These are phyloP conservation scores for Saccharomycopsis schoenii DNA, from an alignment of 805 yeast species.

Conservation along the genomic window DNA sequence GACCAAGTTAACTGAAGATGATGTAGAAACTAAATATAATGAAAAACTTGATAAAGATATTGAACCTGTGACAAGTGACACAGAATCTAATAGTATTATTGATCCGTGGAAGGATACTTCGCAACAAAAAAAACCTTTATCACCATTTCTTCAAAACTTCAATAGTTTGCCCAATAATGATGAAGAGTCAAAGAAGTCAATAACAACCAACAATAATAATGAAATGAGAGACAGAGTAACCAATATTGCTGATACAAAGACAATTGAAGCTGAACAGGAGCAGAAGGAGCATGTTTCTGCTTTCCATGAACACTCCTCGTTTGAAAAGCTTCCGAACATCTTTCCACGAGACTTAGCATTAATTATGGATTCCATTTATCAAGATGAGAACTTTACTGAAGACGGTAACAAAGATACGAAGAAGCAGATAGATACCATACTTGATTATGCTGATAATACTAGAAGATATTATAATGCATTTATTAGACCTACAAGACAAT, in stretches of 20 bases:
- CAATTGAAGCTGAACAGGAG: background rate
- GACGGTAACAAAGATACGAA: background rate
- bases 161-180: background rate
- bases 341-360: background rate
- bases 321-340: background rate
- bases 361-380: background rate
- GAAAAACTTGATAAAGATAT: background rate
- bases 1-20: background rate
- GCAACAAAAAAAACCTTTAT: background rate
- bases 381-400: background rate
- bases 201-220: no score
- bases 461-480: constrained; percentile 13
- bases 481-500: constrained; percentile 13
- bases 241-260: background rate
- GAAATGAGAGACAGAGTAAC: no score
- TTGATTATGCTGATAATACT: constrained; percentile 11
- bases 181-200: background rate
- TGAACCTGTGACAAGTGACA: background rate
- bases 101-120: background rate
- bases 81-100: background rate
- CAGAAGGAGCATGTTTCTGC: background rate
- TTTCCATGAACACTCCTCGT: no score
- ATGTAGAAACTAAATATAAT: background rate
- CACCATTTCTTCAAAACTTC: background rate
- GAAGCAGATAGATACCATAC: background rate